phyloP scores from a whole-genome alignment of 441 rosid genomes.

The Geranium incanum region DNA sequence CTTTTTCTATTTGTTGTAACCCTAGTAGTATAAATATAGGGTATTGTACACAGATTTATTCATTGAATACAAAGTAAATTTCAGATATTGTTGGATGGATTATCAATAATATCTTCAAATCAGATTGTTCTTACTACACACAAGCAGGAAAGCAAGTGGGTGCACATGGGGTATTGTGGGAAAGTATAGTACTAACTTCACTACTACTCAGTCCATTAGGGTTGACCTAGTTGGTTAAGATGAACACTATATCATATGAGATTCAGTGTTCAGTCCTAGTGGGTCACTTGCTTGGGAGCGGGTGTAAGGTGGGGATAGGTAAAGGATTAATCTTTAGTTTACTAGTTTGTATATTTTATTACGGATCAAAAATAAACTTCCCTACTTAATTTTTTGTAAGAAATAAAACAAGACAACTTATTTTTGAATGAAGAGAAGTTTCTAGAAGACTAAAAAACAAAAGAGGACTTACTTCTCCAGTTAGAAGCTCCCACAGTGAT shows the following conservation, averaged over 20 bases:
- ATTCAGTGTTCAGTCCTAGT: no score
- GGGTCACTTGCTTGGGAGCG: no score
- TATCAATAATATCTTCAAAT: not conserved
- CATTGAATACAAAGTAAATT: no score
- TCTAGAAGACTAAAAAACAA: constrained; percentile 3
- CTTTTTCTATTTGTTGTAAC: no score
- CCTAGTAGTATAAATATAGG: no score
- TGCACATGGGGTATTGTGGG: not conserved
- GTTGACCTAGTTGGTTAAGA: no score
- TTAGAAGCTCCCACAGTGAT: constrained; percentile 82
- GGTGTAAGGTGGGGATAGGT: no score
- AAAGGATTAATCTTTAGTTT: no score
- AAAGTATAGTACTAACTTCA: constrained; percentile 2
- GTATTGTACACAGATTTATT: no score
- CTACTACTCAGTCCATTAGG: not conserved
- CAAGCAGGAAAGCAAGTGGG: not conserved
- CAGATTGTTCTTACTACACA: not conserved
- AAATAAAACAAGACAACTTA: not conserved
- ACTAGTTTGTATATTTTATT: no score
- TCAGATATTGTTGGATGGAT: not conserved
- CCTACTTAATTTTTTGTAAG: not conserved
- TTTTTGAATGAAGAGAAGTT: not conserved
- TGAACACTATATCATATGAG: no score
- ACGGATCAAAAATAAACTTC: no score
- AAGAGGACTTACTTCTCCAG: constrained; percentile 65